Conservation (phyloP, 2,329 filamentous ascomycete genomes). For the Cryphonectria nitschkei region DNA sequence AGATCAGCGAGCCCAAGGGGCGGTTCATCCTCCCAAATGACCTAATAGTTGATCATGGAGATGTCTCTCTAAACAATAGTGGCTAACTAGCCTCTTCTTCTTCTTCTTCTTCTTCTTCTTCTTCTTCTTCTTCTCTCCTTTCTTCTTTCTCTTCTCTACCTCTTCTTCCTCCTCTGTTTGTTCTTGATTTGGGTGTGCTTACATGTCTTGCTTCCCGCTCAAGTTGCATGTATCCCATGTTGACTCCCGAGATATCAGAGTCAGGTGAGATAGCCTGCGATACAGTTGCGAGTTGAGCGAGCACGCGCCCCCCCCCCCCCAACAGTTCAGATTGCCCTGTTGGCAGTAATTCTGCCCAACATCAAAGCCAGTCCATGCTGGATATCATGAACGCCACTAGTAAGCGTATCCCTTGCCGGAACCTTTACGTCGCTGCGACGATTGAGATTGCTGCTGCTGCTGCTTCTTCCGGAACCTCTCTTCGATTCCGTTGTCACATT, state of each 20-base stretch:
- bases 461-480: neutral
- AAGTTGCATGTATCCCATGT: neutral
- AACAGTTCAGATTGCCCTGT: neutral
- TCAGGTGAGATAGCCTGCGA: neutral
- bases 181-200: neutral
- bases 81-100: neutral
- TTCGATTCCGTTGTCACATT: slow-evolving; percentile 20
- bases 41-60: neutral
- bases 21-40: neutral
- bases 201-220: neutral
- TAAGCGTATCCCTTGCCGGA: neutral
- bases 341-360: neutral
- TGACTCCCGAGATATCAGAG: neutral
- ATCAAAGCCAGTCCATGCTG: neutral
- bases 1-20: neutral
- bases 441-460: neutral
- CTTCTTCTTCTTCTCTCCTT: too few species aligned
- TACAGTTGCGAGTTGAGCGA: neutral
- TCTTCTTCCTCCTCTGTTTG: too few species aligned
- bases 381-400: neutral
- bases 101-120: neutral
- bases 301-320: neutral
- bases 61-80: neutral
- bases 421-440: neutral
- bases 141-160: too few species aligned